Conservation (phyloP, 2,329 filamentous ascomycete species). For the Aspergillus sp. region DNA sequence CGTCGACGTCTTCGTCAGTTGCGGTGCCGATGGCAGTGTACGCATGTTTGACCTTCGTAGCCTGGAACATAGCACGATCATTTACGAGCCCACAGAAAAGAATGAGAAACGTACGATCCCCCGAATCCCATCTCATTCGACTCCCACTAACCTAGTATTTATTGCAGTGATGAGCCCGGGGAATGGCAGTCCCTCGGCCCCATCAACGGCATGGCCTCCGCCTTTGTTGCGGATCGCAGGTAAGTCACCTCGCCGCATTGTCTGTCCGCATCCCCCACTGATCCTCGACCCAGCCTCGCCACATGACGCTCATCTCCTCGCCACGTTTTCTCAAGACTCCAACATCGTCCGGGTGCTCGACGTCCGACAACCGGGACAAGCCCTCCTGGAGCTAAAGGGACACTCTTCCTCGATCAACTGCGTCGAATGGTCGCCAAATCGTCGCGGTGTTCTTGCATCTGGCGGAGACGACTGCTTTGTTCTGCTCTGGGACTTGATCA, state of each 20-base stretch:
- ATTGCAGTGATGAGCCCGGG: slow-evolving; percentile 47
- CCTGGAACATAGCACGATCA: slow-evolving; percentile 96
- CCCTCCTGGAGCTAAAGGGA: slow-evolving; percentile 86
- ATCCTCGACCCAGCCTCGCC: slow-evolving; percentile 66
- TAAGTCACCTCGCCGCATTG: slow-evolving; percentile 22
- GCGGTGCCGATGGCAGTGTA: slow-evolving; percentile 94
- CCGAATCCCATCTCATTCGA: no score
- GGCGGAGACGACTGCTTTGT: slow-evolving; percentile 91
- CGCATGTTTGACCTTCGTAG: slow-evolving; percentile 98
- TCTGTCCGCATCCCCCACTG: neutral
- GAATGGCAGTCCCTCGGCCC: slow-evolving; percentile 68
- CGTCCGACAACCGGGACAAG: slow-evolving; percentile 92
- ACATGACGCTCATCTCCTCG: slow-evolving; percentile 90
- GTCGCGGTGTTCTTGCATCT: slow-evolving; percentile 84
- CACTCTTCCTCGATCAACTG: slow-evolving; percentile 84
- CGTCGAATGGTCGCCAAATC: slow-evolving; percentile 89
- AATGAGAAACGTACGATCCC: slow-evolving; percentile 59
- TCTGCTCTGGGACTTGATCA: slow-evolving; percentile 89
- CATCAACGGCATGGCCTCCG: slow-evolving; percentile 65
- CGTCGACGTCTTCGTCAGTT: slow-evolving; percentile 98
- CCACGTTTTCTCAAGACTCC: slow-evolving; percentile 95
- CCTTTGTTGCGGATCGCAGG: slow-evolving; percentile 44
- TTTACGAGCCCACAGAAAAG: slow-evolving; percentile 95
- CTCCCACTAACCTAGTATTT: neutral
- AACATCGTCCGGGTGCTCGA: slow-evolving; percentile 92